Conservation (phyloP, 2,329 filamentous ascomycete species). For the Akanthomyces dipterigenus region DNA sequence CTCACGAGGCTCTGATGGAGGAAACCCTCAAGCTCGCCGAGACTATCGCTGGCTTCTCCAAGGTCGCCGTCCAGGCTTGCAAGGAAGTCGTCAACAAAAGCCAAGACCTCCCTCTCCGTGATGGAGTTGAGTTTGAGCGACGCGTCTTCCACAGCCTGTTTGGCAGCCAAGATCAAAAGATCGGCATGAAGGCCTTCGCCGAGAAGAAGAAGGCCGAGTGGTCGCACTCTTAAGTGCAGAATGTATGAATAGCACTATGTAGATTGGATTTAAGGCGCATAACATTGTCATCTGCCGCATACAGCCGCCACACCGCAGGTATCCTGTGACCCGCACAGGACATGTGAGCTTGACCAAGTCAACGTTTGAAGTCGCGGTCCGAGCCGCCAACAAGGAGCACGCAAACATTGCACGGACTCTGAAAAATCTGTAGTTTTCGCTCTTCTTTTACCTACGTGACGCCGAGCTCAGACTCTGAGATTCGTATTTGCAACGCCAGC, state of each 20-base stretch:
- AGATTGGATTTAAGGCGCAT: background rate
- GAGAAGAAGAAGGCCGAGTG: slow-evolving; percentile 92
- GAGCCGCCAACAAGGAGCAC: too few species aligned
- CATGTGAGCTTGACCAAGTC: background rate
- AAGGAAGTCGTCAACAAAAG: slow-evolving; percentile 99
- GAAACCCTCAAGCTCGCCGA: slow-evolving; percentile 76
- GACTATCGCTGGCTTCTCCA: slow-evolving; percentile 80
- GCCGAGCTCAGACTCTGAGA: background rate
- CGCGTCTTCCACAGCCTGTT: slow-evolving; percentile 90
- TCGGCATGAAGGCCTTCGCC: slow-evolving; percentile 91
- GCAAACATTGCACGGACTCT: background rate
- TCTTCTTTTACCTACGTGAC: background rate
- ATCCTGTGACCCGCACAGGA: slow-evolving; percentile 3
- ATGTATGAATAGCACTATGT: slow-evolving; percentile 1
- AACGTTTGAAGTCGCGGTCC: background rate
- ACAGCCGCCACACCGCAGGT: background rate
- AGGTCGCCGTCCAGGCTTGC: slow-evolving; percentile 77
- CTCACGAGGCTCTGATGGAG: slow-evolving; percentile 74
- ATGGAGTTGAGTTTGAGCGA: slow-evolving; percentile 92
- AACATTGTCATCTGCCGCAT: background rate
- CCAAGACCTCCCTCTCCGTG: slow-evolving; percentile 78
- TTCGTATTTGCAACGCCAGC: background rate
- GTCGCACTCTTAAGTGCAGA: slow-evolving; percentile 59
- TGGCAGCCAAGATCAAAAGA: slow-evolving; percentile 93
- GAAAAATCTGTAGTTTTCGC: background rate